phyloP scores from a whole-genome alignment of 1,284 basidiomycete genomes.

The Moesziomyces globuligerus region DNA sequence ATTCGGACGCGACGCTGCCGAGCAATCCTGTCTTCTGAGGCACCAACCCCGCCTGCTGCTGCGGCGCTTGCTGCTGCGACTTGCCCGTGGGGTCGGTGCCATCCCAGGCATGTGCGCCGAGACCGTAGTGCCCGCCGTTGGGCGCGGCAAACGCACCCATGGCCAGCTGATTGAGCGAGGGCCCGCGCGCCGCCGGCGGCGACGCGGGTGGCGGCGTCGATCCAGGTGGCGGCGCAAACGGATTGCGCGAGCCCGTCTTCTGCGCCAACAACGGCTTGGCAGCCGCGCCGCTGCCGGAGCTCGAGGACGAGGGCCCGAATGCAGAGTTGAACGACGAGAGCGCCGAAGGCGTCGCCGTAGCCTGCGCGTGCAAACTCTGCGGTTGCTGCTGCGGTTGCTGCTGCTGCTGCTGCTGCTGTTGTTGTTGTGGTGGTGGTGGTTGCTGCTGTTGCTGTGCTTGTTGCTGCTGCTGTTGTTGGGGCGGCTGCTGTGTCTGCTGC shows the following conservation, averaged over 20 bases:
- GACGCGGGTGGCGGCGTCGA: slow-evolving; percentile 69
- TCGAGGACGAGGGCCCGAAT: slow-evolving; percentile 70
- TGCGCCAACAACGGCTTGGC: slow-evolving; percentile 78
- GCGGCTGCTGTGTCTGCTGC: slow-evolving; percentile 34
- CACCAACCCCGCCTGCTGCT: slow-evolving; percentile 11
- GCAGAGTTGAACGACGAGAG: slow-evolving; percentile 73
- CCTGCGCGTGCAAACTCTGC: slow-evolving; percentile 33
- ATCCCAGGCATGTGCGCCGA: slow-evolving; percentile 58
- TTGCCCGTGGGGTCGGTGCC: slow-evolving; percentile 28
- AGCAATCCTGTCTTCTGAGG: slow-evolving; percentile 66
- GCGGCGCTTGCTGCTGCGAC: slow-evolving; percentile 14
- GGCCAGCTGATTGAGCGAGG: slow-evolving; percentile 83
- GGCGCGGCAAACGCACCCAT: slow-evolving; percentile 69
- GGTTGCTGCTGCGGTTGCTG: slow-evolving; percentile 28
- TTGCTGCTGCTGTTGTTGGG: slow-evolving; percentile 15
- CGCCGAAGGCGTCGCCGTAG: slow-evolving; percentile 45
- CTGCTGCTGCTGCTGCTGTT: slow-evolving; percentile 20
- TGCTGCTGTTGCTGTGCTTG: slow-evolving; percentile 19
- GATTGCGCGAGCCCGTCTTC: slow-evolving; percentile 92
- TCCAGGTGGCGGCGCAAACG: slow-evolving; percentile 80
- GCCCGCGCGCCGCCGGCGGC: slow-evolving; percentile 75
- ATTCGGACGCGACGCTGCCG: slow-evolving; percentile 67
- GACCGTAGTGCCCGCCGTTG: slow-evolving; percentile 50
- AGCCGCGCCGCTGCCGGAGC: slow-evolving; percentile 47
- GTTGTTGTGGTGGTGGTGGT: slow-evolving; percentile 18